These are phyloP conservation scores for Annulohypoxylon stygium DNA, from an alignment of 495 filamentous ascomycete genomes.

Conservation along the genomic window DNA sequence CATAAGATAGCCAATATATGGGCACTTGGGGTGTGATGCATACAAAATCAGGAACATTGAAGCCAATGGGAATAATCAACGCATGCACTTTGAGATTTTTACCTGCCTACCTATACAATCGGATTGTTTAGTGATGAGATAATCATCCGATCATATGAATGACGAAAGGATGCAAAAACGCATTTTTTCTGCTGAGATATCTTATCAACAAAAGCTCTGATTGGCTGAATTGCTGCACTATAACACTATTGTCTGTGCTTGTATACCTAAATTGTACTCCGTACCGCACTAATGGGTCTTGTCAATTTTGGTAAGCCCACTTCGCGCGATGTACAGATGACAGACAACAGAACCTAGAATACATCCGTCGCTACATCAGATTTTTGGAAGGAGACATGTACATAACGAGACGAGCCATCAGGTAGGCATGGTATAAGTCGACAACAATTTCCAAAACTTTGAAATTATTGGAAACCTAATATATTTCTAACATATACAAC, in stretches of 20 bases:
- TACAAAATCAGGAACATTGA: background rate
- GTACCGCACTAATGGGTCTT: conserved; percentile 5
- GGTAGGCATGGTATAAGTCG: conserved; percentile 1
- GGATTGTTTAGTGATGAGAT: conserved; percentile 28
- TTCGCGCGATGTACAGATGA: conserved; percentile 14
- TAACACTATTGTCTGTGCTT: conserved; percentile 5
- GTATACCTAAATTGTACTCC: background rate
- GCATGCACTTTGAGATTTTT: background rate
- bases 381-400: conserved; percentile 1
- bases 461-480: background rate
- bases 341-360: conserved; percentile 18
- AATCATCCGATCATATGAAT: conserved; percentile 40
- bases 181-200: conserved; percentile 11
- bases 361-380: conserved; percentile 6
- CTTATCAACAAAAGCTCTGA: conserved; percentile 28
- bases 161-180: conserved; percentile 20
- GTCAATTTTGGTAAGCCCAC: conserved; percentile 19
- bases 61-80: background rate
- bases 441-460: background rate
- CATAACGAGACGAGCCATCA: background rate
- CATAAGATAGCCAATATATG: conserved; percentile 14
- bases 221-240: conserved; percentile 14
- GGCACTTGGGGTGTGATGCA: background rate
- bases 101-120: conserved; percentile 16
- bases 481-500: conserved; percentile 12